Percentiles rank a stretch among this genome's conserved stretches.
Evolutionary conservation across 805 yeast genomes (phyloP).

Genomic region (Torulaspora quercuum): DNA sequence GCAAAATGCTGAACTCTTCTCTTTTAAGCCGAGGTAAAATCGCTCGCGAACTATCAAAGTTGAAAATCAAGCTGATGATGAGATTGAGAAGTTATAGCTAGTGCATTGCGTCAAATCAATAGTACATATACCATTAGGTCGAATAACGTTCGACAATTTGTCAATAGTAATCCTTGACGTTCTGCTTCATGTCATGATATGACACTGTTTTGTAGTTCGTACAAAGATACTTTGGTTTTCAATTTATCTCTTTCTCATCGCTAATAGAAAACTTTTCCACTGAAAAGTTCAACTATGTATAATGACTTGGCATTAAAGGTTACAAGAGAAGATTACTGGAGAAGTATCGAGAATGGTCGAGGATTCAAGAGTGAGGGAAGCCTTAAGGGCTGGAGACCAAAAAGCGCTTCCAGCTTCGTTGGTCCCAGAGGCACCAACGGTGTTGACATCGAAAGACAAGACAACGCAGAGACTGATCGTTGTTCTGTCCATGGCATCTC

Average conservation of each 20-base stretch:
- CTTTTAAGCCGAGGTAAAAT: too few relatives aligned
- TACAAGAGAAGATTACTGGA: conserved; percentile 2
- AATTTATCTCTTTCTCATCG: conserved; percentile 2
- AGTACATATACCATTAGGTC: too few relatives aligned
- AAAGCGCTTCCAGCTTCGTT: conserved; percentile 60
- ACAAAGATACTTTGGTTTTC: conserved; percentile 6
- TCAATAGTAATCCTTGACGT: too few relatives aligned
- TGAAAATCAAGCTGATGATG: too few relatives aligned
- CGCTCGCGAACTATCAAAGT: too few relatives aligned
- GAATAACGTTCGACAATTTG: too few relatives aligned
- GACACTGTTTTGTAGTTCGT: too few relatives aligned
- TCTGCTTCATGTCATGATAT: too few relatives aligned
- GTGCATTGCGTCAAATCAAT: too few relatives aligned
- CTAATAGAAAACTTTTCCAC: conserved; percentile 15
- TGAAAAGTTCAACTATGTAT: background rate
- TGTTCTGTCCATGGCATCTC: conserved; percentile 92
- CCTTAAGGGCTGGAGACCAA: conserved; percentile 37
- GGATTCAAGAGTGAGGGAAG: conserved; percentile 48
- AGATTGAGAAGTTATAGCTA: too few relatives aligned
- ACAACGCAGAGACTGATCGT: conserved; percentile 83
- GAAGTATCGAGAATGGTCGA: conserved; percentile 38
- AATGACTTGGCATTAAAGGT: background rate
- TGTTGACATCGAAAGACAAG: conserved; percentile 80
- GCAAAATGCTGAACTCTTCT: too few relatives aligned
- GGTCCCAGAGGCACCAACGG: conserved; percentile 83